Conservation (phyloP, 208 protist species). For the Trypanosoma mega region DNA sequence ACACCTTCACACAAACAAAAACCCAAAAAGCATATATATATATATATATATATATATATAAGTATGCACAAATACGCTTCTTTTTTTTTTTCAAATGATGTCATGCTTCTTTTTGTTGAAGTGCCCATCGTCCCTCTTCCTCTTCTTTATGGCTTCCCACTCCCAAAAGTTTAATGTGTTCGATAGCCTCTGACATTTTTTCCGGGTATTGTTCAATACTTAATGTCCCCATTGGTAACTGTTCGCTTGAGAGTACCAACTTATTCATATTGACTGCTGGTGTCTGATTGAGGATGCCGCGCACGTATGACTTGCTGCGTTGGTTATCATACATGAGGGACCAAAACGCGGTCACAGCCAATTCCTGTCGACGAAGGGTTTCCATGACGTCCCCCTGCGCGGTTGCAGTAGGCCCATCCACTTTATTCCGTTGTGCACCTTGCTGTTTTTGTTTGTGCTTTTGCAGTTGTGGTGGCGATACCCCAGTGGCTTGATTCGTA, state of each 20-base stretch:
- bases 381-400: constrained; percentile 3
- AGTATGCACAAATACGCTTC: not conserved
- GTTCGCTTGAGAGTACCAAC: constrained; percentile 1
- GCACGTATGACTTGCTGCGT: constrained; percentile 45
- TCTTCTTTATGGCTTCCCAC: too few relatives aligned
- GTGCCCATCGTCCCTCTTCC: not conserved
- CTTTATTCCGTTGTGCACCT: too few relatives aligned
- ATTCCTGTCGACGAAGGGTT: constrained; percentile 32
- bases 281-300: constrained; percentile 27
- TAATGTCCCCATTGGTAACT: not conserved
- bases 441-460: too few relatives aligned
- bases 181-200: constrained; percentile 22
- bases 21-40: too few relatives aligned
- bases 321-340: constrained; percentile 54
- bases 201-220: constrained; percentile 4
- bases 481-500: not conserved
- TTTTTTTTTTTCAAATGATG: constrained; percentile 5
- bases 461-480: not conserved
- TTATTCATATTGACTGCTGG: constrained; percentile 29
- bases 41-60: constrained; percentile 3
- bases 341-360: constrained; percentile 44
- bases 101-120: not conserved
- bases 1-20: not conserved
- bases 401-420: too few relatives aligned
- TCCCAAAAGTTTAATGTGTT: constrained; percentile 22